Percentiles rank a stretch among this genome's conserved stretches.
Conservation (phyloP, 306 rosid species). For the Pterocarpus santalinus region DNA sequence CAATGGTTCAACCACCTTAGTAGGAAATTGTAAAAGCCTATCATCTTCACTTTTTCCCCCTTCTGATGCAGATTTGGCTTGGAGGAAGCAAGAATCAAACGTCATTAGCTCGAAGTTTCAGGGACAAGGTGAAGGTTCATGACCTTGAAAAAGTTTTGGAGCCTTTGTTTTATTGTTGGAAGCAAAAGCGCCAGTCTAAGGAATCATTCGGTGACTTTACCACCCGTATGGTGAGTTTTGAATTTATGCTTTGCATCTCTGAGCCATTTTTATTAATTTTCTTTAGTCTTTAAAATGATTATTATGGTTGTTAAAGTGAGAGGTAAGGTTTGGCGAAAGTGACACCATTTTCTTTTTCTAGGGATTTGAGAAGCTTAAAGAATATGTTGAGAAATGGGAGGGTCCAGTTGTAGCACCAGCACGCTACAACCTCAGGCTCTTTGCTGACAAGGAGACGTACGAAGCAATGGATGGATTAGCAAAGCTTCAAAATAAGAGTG, state of each 20-base stretch:
- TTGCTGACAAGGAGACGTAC: conserved; percentile 86
- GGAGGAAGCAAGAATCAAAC: conserved; percentile 91
- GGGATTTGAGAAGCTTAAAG: conserved; percentile 93
- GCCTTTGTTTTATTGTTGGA: conserved; percentile 92
- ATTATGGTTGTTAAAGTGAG: conserved; percentile 17
- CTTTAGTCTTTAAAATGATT: conserved; percentile 9
- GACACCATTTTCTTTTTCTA: conserved; percentile 51
- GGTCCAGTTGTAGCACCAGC: conserved; percentile 74
- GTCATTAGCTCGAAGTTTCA: conserved; percentile 77
- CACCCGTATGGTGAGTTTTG: conserved; percentile 72
- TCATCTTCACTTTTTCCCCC: conserved; percentile 1
- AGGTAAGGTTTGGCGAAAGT: conserved; percentile 25
- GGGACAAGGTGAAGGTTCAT: conserved; percentile 91
- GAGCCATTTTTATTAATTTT: neutral
- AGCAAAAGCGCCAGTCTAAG: conserved; percentile 84
- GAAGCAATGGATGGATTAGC: conserved; percentile 82
- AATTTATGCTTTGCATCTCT: conserved; percentile 1
- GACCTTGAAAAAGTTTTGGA: conserved; percentile 94
- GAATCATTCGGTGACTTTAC: conserved; percentile 94
- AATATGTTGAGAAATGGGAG: conserved; percentile 84
- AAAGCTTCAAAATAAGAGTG: conserved; percentile 83
- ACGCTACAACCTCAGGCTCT: conserved; percentile 83
- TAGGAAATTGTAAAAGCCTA: conserved; percentile 16
- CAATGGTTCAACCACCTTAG: conserved; percentile 33
- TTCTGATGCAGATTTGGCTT: conserved; percentile 81